A percentile compares a stretch with the other conserved stretches of the same genome.
phyloP scores from a whole-genome alignment of 1,284 basidiomycete genomes.

The Boletellus dicymbophilus region DNA sequence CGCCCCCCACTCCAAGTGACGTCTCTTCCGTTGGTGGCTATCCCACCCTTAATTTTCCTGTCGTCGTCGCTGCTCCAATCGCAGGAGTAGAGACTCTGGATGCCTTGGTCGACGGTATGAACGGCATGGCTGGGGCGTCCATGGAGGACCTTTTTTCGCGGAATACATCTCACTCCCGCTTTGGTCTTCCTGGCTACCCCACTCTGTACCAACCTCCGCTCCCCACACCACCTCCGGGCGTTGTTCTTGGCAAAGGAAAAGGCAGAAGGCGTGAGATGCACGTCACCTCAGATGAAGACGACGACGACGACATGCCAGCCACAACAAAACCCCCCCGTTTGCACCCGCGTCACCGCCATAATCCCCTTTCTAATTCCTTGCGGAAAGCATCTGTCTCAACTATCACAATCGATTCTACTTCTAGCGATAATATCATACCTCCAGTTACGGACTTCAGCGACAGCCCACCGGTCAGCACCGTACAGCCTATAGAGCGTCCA shows the following conservation, averaged over 20 bases:
- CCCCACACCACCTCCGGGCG: conserved; percentile 76
- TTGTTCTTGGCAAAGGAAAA: conserved; percentile 69
- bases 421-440: conserved; percentile 17
- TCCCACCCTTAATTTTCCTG: conserved; percentile 50
- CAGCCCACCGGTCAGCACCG: conserved; percentile 11
- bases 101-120: conserved; percentile 84
- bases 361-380: conserved; percentile 35
- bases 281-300: conserved; percentile 41
- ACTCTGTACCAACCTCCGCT: conserved; percentile 78
- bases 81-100: conserved; percentile 83
- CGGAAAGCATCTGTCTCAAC: conserved; percentile 46
- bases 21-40: conserved; percentile 35
- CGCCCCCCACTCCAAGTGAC: conserved; percentile 69
- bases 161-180: conserved; percentile 46
- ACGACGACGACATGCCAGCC: conserved; percentile 41
- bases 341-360: conserved; percentile 41
- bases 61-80: conserved; percentile 74
- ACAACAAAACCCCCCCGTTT: conserved; percentile 34
- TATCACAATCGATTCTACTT: conserved; percentile 31
- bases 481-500: conserved; percentile 27
- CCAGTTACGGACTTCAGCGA: conserved; percentile 15
- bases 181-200: conserved; percentile 55
- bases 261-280: conserved; percentile 41
- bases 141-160: conserved; percentile 54
- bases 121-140: conserved; percentile 44